Base-by-base conservation (phyloP, 441 rosid genomes). In the Gossypium davidsonii region DNA sequence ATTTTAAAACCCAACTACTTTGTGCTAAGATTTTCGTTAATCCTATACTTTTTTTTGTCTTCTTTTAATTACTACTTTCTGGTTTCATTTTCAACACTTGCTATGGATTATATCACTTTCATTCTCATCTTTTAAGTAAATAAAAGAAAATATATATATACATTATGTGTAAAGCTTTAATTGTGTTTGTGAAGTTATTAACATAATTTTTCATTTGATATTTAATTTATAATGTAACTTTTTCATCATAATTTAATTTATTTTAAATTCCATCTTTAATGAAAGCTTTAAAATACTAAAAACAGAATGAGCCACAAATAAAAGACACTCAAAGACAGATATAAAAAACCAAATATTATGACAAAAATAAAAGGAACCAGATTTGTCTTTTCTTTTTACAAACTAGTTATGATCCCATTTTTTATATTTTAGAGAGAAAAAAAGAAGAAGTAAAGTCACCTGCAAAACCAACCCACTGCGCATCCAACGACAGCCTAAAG, bases 1-100 rank as follows among this genome's bases (percentile, higher is more conserved):
- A 6, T 34, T 34, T 51, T 15, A 7, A 75, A 75, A 70, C 74
- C 65, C 46, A 70, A 60, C 70, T 70, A 52, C 58, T 62, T 75
- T 48, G 15, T 48, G 10, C 15, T 48, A 14, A 48, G 52, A 2
- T 11, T 11, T 46, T 46, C 26, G 18, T 4, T 49, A 49, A 34
- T 34, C 39, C 39, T 34, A 6, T 34, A 5, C 7, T 6, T 31
- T 31, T 31, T 31, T 4, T 2, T 25, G n/a, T 25, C 37, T 31
- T 44, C 49, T 9, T 44, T 44, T 44, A 44, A 44, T 44, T 44
- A 2, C 14, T 11, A 10, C 12, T 44, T 44, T 44, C 49, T 11
- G n/a, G 14, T 12, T 44, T 44, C 49, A 12, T 44, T 44, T 44
- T 44, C 14, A 44, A 11, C 3, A 44, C 49, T 44, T 10, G 49